phyloP scores from a whole-genome alignment of 2,329 filamentous ascomycete species.

The Intubia oerlemansii region DNA sequence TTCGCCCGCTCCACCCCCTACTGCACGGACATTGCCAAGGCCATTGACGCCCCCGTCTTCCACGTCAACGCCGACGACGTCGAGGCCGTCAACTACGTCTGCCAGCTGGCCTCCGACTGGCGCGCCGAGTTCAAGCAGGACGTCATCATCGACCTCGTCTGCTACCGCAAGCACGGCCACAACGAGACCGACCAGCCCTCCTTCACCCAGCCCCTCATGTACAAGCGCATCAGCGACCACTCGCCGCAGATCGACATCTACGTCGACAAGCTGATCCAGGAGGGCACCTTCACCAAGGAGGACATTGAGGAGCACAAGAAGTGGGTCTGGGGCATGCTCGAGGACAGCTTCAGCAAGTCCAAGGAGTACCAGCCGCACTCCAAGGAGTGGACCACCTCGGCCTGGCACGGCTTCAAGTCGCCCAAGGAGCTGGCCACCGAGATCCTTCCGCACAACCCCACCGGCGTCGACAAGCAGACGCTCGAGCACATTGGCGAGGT shows the following conservation, averaged over 20 bases:
- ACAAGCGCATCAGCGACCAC: conserved; percentile 85
- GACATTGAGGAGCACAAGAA: conserved; percentile 98
- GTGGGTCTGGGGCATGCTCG: conserved; percentile 98
- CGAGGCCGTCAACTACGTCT: conserved; percentile 95
- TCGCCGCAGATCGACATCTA: conserved; percentile 77
- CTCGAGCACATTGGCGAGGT: conserved; percentile 65
- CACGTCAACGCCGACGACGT: conserved; percentile 98
- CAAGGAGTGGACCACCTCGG: conserved; percentile 96
- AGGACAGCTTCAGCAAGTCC: conserved; percentile 91
- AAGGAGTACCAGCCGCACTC: conserved; percentile 93
- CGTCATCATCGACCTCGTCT: conserved; percentile 93
- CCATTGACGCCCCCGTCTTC: conserved; percentile 95
- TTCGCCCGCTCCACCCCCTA: conserved; percentile 95
- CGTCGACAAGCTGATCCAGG: conserved; percentile 70
- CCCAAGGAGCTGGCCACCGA: conserved; percentile 94
- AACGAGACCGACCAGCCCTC: conserved; percentile 99
- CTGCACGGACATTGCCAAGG: conserved; percentile 98
- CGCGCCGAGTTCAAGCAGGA: conserved; percentile 97
- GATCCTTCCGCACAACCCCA: conserved; percentile 78
- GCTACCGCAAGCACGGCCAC: conserved; percentile 97
- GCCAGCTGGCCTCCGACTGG: conserved; percentile 92
- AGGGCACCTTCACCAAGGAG: conserved; percentile 90
- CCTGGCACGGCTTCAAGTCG: conserved; percentile 99
- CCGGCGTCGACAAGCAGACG: conserved; percentile 50
- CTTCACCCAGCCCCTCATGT: conserved; percentile 99